phyloP scores from a whole-genome alignment of 345 rosid genomes.

The Excoecaria cochinchinensis region DNA sequence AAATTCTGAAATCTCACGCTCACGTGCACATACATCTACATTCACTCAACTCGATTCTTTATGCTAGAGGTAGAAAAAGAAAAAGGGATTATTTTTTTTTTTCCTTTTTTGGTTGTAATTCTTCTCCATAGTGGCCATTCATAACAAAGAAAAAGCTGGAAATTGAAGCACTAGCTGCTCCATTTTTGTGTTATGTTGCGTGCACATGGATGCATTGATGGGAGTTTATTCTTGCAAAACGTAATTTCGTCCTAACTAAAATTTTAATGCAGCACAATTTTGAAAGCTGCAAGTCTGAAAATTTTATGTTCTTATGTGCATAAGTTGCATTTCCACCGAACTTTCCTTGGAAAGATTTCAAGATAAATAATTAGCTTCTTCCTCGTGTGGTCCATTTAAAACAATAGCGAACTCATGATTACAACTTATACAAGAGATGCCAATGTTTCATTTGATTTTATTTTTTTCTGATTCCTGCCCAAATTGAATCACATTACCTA shows the following conservation, averaged over 20 bases:
- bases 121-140: slow-evolving; percentile 3
- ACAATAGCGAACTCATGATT: too few relatives aligned
- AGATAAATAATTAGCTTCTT: too few relatives aligned
- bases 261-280: background rate
- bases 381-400: too few relatives aligned
- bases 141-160: slow-evolving; percentile 3
- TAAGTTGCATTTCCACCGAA: too few relatives aligned
- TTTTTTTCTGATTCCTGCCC: too few relatives aligned
- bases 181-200: background rate
- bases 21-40: slow-evolving; percentile 15
- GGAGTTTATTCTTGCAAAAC: background rate
- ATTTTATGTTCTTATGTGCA: background rate
- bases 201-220: background rate
- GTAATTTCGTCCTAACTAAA: background rate
- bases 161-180: background rate
- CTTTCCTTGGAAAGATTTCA: too few relatives aligned
- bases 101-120: background rate
- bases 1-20: slow-evolving; percentile 24
- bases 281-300: background rate
- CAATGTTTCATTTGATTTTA: too few relatives aligned
- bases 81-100: background rate
- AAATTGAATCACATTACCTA: too few relatives aligned
- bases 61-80: background rate
- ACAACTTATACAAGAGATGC: too few relatives aligned
- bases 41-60: slow-evolving; percentile 27